Percentiles rank a stretch among this genome's conserved stretches.
These are phyloP conservation scores for Colletotrichum salicis DNA, from an alignment of 2,329 filamentous ascomycete species.

Conservation along the genomic window DNA sequence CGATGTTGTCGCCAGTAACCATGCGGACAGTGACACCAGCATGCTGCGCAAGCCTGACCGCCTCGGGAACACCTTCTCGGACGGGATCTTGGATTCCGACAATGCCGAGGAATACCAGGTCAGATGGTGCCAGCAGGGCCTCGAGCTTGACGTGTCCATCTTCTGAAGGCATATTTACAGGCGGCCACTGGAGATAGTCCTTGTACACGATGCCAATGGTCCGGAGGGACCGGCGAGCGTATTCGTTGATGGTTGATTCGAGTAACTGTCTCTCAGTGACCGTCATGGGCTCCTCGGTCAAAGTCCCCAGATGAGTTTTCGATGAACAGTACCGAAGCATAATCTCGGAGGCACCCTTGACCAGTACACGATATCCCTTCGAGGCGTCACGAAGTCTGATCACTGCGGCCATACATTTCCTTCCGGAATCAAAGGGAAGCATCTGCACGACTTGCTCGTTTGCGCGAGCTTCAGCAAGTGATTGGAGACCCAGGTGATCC, in stretches of 20 bases:
- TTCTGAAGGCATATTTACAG: slow-evolving; percentile 66
- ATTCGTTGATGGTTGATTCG: slow-evolving; percentile 47
- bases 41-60: slow-evolving; percentile 69
- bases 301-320: slow-evolving; percentile 39
- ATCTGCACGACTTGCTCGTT: slow-evolving; percentile 63
- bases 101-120: slow-evolving; percentile 53
- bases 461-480: slow-evolving; percentile 69
- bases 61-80: slow-evolving; percentile 68
- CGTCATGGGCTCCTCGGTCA: slow-evolving; percentile 4
- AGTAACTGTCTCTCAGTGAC: slow-evolving; percentile 4
- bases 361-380: slow-evolving; percentile 65
- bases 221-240: slow-evolving; percentile 50
- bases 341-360: slow-evolving; percentile 65
- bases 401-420: slow-evolving; percentile 77
- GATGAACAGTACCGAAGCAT: slow-evolving; percentile 54
- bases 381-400: slow-evolving; percentile 60
- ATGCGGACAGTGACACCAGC: slow-evolving; percentile 76
- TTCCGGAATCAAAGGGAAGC: slow-evolving; percentile 48
- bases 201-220: slow-evolving; percentile 53
- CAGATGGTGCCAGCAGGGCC: slow-evolving; percentile 22
- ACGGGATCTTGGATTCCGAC: slow-evolving; percentile 77
- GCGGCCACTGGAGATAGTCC: slow-evolving; percentile 45
- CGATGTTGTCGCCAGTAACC: slow-evolving; percentile 61
- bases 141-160: slow-evolving; percentile 61
- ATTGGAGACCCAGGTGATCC: slow-evolving; percentile 72